Conservation (phyloP, 306 rosid genomes). For the Trifolium repens region DNA sequence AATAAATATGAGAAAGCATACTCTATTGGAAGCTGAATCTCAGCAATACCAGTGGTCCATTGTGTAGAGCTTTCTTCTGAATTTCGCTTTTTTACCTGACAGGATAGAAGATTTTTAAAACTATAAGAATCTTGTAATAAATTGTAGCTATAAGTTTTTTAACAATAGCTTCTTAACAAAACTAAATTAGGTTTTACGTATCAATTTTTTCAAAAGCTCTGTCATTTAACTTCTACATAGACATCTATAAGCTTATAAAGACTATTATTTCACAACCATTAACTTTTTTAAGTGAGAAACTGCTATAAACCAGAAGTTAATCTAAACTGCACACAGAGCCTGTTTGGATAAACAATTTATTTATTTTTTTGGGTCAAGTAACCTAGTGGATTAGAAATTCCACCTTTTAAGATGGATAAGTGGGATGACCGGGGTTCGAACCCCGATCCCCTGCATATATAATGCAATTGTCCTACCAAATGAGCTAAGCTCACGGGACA, state of each 20-base stretch:
- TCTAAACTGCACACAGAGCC: no score
- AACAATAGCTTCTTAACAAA: neutral
- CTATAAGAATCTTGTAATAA: neutral
- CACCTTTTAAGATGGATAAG: no score
- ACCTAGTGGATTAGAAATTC: no score
- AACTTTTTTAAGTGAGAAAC: neutral
- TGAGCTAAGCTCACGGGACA: no score
- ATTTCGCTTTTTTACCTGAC: slow-evolving; percentile 86
- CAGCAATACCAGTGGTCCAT: slow-evolving; percentile 99
- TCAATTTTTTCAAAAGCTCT: neutral
- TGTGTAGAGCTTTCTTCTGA: slow-evolving; percentile 98
- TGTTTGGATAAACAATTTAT: no score
- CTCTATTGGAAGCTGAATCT: slow-evolving; percentile 98
- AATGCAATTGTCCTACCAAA: no score
- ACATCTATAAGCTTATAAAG: neutral
- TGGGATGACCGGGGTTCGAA: no score
- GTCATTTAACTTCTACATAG: neutral
- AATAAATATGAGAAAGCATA: slow-evolving; percentile 49
- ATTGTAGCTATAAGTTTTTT: neutral
- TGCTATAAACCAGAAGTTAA: no score
- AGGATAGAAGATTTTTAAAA: slow-evolving; percentile 9
- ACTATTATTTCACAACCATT: neutral
- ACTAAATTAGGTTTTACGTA: neutral
- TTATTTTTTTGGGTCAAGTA: no score
- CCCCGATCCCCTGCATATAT: no score